A percentile compares a stretch with the other conserved stretches of the same genome.
Evolutionary conservation across 2,329 filamentous ascomycete genomes (phyloP).

Genomic region (Ophiosphaerella korrae): DNA sequence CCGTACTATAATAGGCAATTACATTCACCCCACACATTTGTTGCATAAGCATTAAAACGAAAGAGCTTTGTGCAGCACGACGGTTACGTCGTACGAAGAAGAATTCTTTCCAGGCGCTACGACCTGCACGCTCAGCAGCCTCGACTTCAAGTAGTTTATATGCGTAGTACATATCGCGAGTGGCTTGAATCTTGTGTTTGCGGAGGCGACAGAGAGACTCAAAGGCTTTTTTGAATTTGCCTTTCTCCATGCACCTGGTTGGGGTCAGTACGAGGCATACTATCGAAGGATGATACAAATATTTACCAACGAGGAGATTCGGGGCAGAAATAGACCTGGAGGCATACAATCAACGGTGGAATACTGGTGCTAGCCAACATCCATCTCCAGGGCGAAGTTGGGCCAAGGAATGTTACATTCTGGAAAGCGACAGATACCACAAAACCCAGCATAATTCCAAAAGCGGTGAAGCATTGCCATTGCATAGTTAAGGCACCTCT

Average conservation of each 20-base stretch:
- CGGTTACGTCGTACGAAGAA: slow-evolving; percentile 41
- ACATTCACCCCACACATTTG: slow-evolving; percentile 31
- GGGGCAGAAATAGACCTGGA: slow-evolving; percentile 39
- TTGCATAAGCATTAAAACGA: slow-evolving; percentile 47
- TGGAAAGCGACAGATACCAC: slow-evolving; percentile 38
- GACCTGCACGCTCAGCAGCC: slow-evolving; percentile 40
- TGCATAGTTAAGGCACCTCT: slow-evolving; percentile 58
- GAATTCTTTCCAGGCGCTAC: slow-evolving; percentile 39
- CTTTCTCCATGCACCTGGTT: slow-evolving; percentile 40
- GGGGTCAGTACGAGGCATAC: not conserved
- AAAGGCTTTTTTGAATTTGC: slow-evolving; percentile 42
- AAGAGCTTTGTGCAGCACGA: slow-evolving; percentile 38
- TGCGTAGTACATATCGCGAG: slow-evolving; percentile 61
- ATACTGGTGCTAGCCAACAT: slow-evolving; percentile 42
- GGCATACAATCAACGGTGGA: slow-evolving; percentile 36
- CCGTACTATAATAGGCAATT: slow-evolving; percentile 35
- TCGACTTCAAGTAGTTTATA: slow-evolving; percentile 45
- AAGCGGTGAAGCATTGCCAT: slow-evolving; percentile 55
- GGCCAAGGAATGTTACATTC: slow-evolving; percentile 29
- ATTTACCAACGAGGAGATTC: slow-evolving; percentile 37
- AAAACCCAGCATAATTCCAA: slow-evolving; percentile 43
- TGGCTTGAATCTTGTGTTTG: slow-evolving; percentile 58
- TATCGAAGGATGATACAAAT: not conserved
- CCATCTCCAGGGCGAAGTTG: slow-evolving; percentile 39
- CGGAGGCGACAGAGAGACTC: slow-evolving; percentile 57